Conservation (phyloP, 768 basidiomycete species). For the Fibroporia radiculosa region DNA sequence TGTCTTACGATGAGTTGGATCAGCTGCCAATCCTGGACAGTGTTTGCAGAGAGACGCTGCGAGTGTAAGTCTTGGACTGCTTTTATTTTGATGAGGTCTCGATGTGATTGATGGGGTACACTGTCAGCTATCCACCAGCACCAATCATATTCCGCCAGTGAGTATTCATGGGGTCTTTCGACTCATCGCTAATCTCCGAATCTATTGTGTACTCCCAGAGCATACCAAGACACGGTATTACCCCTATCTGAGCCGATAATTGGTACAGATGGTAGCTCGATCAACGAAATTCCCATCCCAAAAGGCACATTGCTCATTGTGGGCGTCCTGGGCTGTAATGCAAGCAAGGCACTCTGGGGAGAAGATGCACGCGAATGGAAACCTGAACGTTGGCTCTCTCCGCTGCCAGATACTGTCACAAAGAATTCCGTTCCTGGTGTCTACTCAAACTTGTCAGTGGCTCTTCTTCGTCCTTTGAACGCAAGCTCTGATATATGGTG, state of each 20-base stretch:
- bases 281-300: conserved; percentile 13
- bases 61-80: conserved; percentile 17
- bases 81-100: not conserved
- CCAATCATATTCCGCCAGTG: conserved; percentile 10
- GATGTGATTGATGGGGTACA: not conserved
- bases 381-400: conserved; percentile 18
- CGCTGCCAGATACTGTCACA: conserved; percentile 7
- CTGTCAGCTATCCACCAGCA: conserved; percentile 6
- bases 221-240: conserved; percentile 8
- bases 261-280: conserved; percentile 8
- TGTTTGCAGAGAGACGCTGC: conserved; percentile 26
- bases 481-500: not conserved
- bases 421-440: conserved; percentile 13
- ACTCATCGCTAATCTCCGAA: not conserved
- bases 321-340: conserved; percentile 16
- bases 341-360: conserved; percentile 18
- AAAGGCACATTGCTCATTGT: conserved; percentile 14
- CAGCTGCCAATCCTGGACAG: conserved; percentile 31
- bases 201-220: not conserved
- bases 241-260: conserved; percentile 13
- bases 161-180: not conserved
- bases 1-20: conserved; percentile 27
- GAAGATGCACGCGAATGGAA: conserved; percentile 19
- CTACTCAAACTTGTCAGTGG: conserved; percentile 10
- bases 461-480: not conserved